phyloP scores from a whole-genome alignment of 129 eudicot species.

The Artemisia argyi region DNA sequence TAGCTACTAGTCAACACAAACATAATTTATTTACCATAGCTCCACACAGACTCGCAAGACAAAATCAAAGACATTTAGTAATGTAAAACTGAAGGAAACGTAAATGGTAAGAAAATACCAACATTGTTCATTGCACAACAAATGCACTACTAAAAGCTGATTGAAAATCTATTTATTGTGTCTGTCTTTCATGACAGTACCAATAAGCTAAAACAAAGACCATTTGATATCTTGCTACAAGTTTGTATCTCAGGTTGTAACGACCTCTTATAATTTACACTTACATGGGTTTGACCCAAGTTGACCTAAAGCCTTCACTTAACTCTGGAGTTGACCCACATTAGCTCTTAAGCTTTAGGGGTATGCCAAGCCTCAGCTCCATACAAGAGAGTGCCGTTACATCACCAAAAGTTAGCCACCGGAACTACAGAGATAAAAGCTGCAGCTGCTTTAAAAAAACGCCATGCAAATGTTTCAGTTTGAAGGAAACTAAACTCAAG shows the following conservation, averaged over 20 bases:
- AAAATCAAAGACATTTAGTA: background rate
- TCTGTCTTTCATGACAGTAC: background rate
- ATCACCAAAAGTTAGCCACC: conserved; percentile 17
- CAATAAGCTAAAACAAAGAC: background rate
- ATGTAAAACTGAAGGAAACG: background rate
- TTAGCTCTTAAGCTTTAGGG: conserved; percentile 29
- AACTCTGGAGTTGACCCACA: conserved; percentile 30
- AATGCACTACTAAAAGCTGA: background rate
- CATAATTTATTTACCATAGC: too few species aligned
- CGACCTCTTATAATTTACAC: conserved; percentile 25
- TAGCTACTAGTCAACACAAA: too few species aligned
- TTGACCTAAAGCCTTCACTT: conserved; percentile 41
- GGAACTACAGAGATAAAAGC: conserved; percentile 11
- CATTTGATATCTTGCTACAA: background rate
- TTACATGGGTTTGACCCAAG: conserved; percentile 14
- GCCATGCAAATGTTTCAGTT: too few species aligned
- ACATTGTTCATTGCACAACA: conserved; percentile 10
- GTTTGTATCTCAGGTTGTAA: background rate
- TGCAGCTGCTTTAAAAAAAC: conserved; percentile 6
- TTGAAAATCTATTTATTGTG: too few species aligned
- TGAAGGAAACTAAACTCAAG: too few species aligned
- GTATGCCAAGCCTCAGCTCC: conserved; percentile 14
- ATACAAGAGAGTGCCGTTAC: background rate
- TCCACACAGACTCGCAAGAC: too few species aligned
- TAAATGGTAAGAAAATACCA: background rate